Base-by-base conservation (phyloP, 2,329 filamentous ascomycete species). In the Parastagonospora avenae region DNA sequence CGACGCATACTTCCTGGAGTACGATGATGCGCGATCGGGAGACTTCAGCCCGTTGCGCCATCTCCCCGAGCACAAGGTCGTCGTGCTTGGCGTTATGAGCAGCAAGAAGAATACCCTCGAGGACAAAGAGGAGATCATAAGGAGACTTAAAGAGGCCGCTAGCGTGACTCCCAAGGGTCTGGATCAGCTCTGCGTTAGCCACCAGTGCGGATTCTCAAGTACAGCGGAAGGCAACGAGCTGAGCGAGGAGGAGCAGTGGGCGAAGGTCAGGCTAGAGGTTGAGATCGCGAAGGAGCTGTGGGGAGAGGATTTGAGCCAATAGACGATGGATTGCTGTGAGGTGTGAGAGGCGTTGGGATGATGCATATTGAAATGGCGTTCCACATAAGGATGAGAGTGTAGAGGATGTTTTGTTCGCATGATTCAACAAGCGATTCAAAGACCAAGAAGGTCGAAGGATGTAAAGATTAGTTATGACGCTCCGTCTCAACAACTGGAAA, bases 1-100 rank as follows among this genome's bases (percentile, higher is more conserved):
- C 46, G 81, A 84, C 58, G 81, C 79, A 11, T 85, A 84, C 70
- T 85, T 84, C 72, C 77, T 85, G 60, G 82, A 85, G 68, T 85
- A 82, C 66, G 82, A 85, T 64, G 81, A 83, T 54, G 81, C 80
- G 29, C 76, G 82, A 2, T 79, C 76, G 0, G 82, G 82, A 11
- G 82, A 83, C 66, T 85, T 84, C 69, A 74, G 72, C 31, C 82
- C 82, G 1, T 74, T 85, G 49, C 71, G 81, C n/a, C 77, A 79
- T 65, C 70, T 85, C 42, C 81, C 82, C 3, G 76, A 75, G 46
- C 61, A 79, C 70, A 85, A 85, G 73, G 74, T 79, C 30, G 81
- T 84, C 11, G 80, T 85, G 8, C 71, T 85, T 29, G 81, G 81
- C 29, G 74, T 83, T 38, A 81, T 83, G 80, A 77, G 72, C 50